phyloP scores from a whole-genome alignment of 2,329 filamentous ascomycete species.

The Verticillium zaregamsianum region DNA sequence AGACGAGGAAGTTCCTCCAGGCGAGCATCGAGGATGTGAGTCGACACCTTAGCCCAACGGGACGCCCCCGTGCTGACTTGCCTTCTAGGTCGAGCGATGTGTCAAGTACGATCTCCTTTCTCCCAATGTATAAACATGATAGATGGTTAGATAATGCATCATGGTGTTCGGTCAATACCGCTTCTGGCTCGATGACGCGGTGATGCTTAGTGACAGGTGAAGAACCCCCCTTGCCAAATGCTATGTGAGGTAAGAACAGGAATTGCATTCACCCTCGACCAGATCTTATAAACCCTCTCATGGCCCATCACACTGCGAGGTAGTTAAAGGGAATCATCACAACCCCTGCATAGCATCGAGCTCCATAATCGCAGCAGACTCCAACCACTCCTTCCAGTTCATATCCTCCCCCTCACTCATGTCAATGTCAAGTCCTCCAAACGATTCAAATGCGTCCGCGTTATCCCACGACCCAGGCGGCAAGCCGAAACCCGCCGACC shows the following conservation, averaged over 20 bases:
- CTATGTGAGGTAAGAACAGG: too few relatives aligned
- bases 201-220: too few relatives aligned
- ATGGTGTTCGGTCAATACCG: background rate
- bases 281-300: too few relatives aligned
- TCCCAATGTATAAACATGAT: slow-evolving; percentile 65
- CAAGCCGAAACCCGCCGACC: slow-evolving; percentile 12
- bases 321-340: too few relatives aligned
- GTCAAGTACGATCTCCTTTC: slow-evolving; percentile 88
- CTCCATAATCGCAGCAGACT: background rate
- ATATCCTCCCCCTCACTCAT: slow-evolving; percentile 25
- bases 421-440: slow-evolving; percentile 19
- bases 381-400: slow-evolving; percentile 32
- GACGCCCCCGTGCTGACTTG: background rate
- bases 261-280: too few relatives aligned
- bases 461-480: slow-evolving; percentile 29
- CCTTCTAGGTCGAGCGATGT: slow-evolving; percentile 68
- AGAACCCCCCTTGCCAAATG: too few relatives aligned
- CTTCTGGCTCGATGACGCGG: too few relatives aligned
- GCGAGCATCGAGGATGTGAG: slow-evolving; percentile 83
- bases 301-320: too few relatives aligned
- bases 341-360: background rate
- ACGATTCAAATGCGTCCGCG: slow-evolving; percentile 18
- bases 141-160: background rate
- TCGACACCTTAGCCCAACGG: slow-evolving; percentile 12
- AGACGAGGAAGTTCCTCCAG: slow-evolving; percentile 84